phyloP scores from a whole-genome alignment of 2,329 filamentous ascomycete species.

The Alternaria viburni region DNA sequence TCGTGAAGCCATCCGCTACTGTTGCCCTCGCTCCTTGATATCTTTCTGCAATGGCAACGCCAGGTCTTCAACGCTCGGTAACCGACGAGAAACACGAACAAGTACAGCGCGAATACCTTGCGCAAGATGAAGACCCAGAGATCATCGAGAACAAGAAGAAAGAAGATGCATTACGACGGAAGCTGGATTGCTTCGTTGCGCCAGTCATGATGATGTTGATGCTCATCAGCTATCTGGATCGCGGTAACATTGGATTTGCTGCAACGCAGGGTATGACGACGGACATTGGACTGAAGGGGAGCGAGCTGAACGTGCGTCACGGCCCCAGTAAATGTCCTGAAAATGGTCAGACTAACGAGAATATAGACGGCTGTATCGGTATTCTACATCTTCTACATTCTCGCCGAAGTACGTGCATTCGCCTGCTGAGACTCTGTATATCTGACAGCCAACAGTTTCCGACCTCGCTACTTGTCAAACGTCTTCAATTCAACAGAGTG shows the following conservation, averaged over 20 bases:
- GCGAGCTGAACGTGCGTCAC: constrained; percentile 33
- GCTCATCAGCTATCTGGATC: constrained; percentile 44
- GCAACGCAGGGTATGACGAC: constrained; percentile 44
- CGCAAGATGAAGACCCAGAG: constrained; percentile 25
- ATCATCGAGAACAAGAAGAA: constrained; percentile 24
- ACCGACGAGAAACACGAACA: constrained; percentile 21
- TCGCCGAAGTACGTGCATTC: constrained; percentile 32
- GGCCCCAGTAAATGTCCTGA: too few species aligned
- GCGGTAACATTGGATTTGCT: constrained; percentile 46
- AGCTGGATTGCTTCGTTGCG: constrained; percentile 42
- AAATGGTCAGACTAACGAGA: background rate
- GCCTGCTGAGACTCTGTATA: fast-evolving
- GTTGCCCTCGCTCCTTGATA: background rate
- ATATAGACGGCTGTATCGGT: constrained; percentile 41
- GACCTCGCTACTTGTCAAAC: constrained; percentile 41
- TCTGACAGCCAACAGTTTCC: constrained; percentile 26
- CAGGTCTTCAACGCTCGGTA: background rate
- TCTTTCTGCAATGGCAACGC: background rate
- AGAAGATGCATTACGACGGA: constrained; percentile 37
- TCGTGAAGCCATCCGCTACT: fast-evolving
- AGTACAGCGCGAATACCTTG: constrained; percentile 24
- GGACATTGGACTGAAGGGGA: constrained; percentile 34
- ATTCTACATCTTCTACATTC: constrained; percentile 46
- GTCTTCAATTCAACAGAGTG: constrained; percentile 43
- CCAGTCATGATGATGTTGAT: constrained; percentile 47